Conservation (phyloP, 306 rosid species). For the Pterocarpus santalinus region DNA sequence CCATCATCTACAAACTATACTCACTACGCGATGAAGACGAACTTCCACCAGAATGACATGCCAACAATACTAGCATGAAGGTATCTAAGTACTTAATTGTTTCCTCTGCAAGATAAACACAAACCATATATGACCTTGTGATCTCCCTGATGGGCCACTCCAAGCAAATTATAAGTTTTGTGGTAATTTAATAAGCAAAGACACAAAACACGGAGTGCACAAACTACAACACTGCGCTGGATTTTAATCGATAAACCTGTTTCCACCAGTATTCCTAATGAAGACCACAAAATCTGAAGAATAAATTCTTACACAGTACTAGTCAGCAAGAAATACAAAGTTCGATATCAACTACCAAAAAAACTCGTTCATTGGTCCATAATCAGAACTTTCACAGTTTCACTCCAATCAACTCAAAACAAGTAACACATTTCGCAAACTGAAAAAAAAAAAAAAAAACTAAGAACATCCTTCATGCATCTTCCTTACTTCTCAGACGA, state of each 20-base stretch:
- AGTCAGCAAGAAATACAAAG: background rate
- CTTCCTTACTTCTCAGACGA: slow-evolving; percentile 51
- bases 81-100: background rate
- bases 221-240: background rate
- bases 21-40: background rate
- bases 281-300: background rate
- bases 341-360: slow-evolving; percentile 32
- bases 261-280: background rate
- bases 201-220: background rate
- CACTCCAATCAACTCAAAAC: slow-evolving; percentile 31
- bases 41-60: background rate
- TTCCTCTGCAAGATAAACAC: background rate
- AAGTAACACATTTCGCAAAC: slow-evolving; percentile 4
- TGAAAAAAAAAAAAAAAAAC: background rate
- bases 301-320: background rate
- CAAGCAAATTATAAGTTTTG: background rate
- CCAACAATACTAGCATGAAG: background rate
- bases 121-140: background rate
- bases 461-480: slow-evolving; percentile 12
- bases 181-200: background rate
- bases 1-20: background rate
- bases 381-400: slow-evolving; percentile 8
- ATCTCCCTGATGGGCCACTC: background rate
- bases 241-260: background rate
- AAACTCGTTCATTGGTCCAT: background rate